Conservation (phyloP, 2,329 filamentous ascomycete species). For the Arthrobotrys entomopaga region DNA sequence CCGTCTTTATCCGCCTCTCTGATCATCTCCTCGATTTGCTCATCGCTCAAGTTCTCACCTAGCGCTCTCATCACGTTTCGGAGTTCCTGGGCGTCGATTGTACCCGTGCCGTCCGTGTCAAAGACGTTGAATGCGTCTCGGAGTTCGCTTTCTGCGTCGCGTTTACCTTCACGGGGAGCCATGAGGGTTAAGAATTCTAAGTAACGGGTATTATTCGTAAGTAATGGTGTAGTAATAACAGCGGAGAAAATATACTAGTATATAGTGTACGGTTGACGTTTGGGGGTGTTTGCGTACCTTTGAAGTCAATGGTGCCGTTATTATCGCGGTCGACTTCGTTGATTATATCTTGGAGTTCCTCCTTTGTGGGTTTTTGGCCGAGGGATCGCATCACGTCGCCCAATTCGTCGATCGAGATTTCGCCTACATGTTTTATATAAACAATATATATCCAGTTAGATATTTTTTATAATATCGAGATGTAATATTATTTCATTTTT, state of each 20-base stretch:
- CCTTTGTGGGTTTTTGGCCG: conserved; percentile 71
- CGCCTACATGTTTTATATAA: conserved; percentile 64
- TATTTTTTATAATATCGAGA: not conserved
- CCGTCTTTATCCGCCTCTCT: conserved; percentile 73
- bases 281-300: conserved; percentile 63
- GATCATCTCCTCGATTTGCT: conserved; percentile 74
- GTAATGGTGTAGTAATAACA: no score
- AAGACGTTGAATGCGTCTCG: conserved; percentile 74
- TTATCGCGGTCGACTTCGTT: conserved; percentile 74
- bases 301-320: conserved; percentile 74
- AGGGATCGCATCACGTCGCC: conserved; percentile 73
- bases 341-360: conserved; percentile 74
- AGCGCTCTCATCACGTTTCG: conserved; percentile 73
- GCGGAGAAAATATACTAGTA: not conserved
- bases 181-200: conserved; percentile 75
- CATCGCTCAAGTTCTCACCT: conserved; percentile 72
- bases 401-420: conserved; percentile 73
- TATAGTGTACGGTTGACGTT: conserved; percentile 1
- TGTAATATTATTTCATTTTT: no score
- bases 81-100: conserved; percentile 72
- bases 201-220: no score
- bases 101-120: conserved; percentile 73
- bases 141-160: conserved; percentile 73
- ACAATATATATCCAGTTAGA: not conserved
- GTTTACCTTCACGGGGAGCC: conserved; percentile 71